These are phyloP conservation scores for Acidomyces sp. DNA, from an alignment of 495 filamentous ascomycete genomes.

Conservation along the genomic window DNA sequence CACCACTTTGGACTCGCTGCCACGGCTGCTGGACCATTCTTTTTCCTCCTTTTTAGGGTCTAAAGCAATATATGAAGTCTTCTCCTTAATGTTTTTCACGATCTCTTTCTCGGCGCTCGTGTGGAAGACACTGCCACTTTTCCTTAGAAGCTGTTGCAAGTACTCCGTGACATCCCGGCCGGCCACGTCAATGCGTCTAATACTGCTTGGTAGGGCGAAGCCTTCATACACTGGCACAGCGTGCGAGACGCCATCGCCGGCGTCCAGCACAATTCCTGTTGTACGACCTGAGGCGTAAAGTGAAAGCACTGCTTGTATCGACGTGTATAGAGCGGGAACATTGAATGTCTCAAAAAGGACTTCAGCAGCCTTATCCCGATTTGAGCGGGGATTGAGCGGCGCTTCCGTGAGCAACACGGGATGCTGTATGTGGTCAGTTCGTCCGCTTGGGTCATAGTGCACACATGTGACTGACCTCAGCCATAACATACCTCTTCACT, in stretches of 20 bases:
- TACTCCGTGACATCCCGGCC: constrained; percentile 97
- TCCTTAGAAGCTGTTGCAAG: constrained; percentile 79
- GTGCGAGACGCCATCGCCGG: constrained; percentile 93
- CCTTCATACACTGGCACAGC: constrained; percentile 97
- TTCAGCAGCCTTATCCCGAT: constrained; percentile 92
- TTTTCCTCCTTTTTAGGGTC: constrained; percentile 93
- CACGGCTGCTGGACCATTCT: constrained; percentile 65
- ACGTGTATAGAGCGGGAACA: constrained; percentile 88
- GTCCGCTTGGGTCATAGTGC: neutral
- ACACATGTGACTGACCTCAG: neutral
- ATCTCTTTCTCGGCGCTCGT: constrained; percentile 98
- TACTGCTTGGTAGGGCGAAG: constrained; percentile 90
- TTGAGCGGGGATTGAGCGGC: constrained; percentile 86
- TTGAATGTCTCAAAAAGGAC: constrained; percentile 99
- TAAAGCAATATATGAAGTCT: constrained; percentile 76
- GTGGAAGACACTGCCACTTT: constrained; percentile 87
- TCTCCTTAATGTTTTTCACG: constrained; percentile 93
- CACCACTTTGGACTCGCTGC: constrained; percentile 50
- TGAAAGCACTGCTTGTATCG: constrained; percentile 92
- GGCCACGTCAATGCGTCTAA: constrained; percentile 89
- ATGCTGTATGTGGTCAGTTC: constrained; percentile 41
- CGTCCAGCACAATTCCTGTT: constrained; percentile 89
- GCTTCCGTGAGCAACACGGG: constrained; percentile 94
- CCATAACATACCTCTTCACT: constrained; percentile 70
- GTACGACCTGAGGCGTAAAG: constrained; percentile 94